Conservation (phyloP, 2,329 filamentous ascomycete species). For the Coniosporium tulheliwenetii region DNA sequence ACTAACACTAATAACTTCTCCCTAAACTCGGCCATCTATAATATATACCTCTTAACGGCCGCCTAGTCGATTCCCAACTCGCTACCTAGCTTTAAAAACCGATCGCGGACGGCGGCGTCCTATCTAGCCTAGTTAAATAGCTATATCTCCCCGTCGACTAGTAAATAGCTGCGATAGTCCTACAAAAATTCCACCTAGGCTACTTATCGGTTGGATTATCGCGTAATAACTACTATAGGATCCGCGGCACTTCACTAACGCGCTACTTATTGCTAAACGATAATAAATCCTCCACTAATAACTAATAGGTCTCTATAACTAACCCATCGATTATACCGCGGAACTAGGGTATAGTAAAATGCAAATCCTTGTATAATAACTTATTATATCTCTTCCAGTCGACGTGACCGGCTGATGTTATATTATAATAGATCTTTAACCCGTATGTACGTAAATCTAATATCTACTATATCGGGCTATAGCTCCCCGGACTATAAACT, state of each 20-base stretch:
- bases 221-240: neutral
- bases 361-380: neutral
- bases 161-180: neutral
- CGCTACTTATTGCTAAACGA: neutral
- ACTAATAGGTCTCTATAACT: neutral
- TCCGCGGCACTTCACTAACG: neutral
- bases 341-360: slow-evolving; percentile 1
- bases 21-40: slow-evolving; percentile 3
- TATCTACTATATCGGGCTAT: neutral
- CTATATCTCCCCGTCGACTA: neutral
- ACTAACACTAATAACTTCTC: slow-evolving; percentile 6
- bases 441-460: slow-evolving; percentile 1
- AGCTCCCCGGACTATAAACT: neutral
- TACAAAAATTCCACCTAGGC: neutral
- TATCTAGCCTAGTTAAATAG: neutral
- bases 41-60: neutral
- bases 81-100: neutral
- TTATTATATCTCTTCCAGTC: neutral
- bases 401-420: neutral
- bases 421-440: slow-evolving; percentile 1
- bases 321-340: neutral
- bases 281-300: neutral
- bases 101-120: neutral
- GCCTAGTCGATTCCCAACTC: neutral
- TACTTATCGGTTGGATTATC: neutral